A percentile compares a stretch with the other conserved stretches of the same genome.
These are phyloP conservation scores for Sporothrix pallida DNA, from an alignment of 2,329 filamentous ascomycete species.

Conservation along the genomic window DNA sequence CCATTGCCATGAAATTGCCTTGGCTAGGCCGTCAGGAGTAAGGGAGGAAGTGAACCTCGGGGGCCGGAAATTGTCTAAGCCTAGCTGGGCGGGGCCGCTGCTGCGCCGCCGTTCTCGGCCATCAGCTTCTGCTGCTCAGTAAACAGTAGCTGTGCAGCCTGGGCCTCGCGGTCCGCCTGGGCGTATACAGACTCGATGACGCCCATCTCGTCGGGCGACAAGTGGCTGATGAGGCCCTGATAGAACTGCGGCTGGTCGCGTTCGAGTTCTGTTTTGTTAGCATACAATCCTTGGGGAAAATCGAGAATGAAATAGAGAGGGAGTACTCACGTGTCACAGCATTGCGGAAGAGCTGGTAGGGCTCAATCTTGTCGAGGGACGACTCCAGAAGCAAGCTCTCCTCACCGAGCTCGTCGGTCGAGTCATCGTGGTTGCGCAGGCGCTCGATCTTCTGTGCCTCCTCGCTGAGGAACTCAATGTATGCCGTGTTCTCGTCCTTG, in stretches of 20 bases:
- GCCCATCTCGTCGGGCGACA: conserved; percentile 79
- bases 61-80: no score
- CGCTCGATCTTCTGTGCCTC: conserved; percentile 88
- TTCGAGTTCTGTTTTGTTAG: conserved; percentile 71
- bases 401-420: conserved; percentile 88
- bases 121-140: conserved; percentile 43
- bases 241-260: conserved; percentile 91
- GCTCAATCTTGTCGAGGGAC: conserved; percentile 92
- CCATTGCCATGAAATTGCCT: conserved; percentile 15
- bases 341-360: conserved; percentile 85
- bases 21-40: conserved; percentile 2
- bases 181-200: conserved; percentile 79
- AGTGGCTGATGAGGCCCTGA: conserved; percentile 74
- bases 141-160: conserved; percentile 28
- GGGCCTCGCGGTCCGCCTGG: conserved; percentile 59
- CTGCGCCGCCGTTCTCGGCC: conserved; percentile 39
- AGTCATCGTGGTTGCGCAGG: conserved; percentile 66
- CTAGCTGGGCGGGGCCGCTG: conserved; percentile 36
- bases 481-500: conserved; percentile 90
- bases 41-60: neutral
- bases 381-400: conserved; percentile 92
- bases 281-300: conserved; percentile 29
- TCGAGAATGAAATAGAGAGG: neutral
- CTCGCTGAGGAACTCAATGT: conserved; percentile 93
- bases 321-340: conserved; percentile 76